These are phyloP conservation scores for Pisolithus sp. DNA, from an alignment of 768 basidiomycete species.

Conservation along the genomic window DNA sequence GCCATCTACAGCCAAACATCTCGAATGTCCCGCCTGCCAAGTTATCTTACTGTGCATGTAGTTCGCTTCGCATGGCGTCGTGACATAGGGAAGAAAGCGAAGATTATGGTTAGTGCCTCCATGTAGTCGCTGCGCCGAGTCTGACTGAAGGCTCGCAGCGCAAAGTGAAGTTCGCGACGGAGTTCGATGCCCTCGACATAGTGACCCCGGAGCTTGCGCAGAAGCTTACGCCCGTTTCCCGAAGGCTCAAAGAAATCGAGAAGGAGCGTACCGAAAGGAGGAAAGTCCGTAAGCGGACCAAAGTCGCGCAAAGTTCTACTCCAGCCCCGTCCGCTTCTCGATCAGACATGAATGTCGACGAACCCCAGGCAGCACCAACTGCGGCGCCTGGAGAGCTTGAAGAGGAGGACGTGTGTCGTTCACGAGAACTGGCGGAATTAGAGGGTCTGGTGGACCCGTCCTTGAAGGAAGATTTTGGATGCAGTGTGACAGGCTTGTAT, in stretches of 20 bases:
- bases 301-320: conserved; percentile 26
- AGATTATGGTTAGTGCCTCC: conserved; percentile 73
- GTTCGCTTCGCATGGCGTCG: conserved; percentile 93
- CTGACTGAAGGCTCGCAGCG: conserved; percentile 38
- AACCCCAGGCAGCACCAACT: conserved; percentile 31
- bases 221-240: conserved; percentile 64
- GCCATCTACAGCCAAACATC: conserved; percentile 79
- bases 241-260: conserved; percentile 71
- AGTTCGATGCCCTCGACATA: conserved; percentile 82
- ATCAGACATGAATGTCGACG: conserved; percentile 42
- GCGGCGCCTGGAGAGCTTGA: conserved; percentile 36
- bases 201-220: conserved; percentile 71
- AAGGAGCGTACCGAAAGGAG: conserved; percentile 78
- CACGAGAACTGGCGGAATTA: conserved; percentile 60
- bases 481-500: conserved; percentile 77
- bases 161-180: conserved; percentile 87
- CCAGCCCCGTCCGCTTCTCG: conserved; percentile 16
- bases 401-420: conserved; percentile 58
- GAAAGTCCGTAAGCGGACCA: conserved; percentile 75
- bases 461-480: conserved; percentile 62
- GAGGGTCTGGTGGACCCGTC: conserved; percentile 56
- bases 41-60: conserved; percentile 87
- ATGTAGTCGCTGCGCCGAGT: background rate
- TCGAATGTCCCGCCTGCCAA: conserved; percentile 76
- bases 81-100: conserved; percentile 89